Evolutionary conservation across 169 alveolate species (phyloP), one percentile per base, ranked within the genome.

Genomic region (Plasmodium inui): DNA sequence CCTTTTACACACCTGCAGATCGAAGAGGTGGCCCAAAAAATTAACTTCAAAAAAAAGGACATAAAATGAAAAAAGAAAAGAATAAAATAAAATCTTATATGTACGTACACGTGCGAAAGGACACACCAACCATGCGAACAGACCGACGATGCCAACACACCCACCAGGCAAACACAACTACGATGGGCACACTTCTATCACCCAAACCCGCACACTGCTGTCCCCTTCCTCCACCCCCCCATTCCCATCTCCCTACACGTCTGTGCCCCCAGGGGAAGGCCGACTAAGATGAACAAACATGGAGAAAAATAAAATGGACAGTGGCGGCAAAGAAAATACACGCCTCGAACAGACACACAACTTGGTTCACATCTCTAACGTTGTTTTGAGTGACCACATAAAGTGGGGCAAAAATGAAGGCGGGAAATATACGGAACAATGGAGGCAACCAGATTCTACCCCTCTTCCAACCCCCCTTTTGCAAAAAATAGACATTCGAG

Each of bases 361-460:
- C 3, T 26, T 81, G 32, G 39, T 81, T 46, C 89, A 81, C 76
- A 81, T 81, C 10, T 46, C 89, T 10, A 81, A 81, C 39, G 89
- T 81, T n/a, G 89, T 81, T 30, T 53, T 30, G 10, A 55, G n/a
- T 55, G 89, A 81, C 5, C 26, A 81, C 34, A 30, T 46, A 32
- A 55, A 81, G 19, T 26, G 39, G 10, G 37, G 5, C n/a, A 14
- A 17, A 46, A 81, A 19, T 50, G 89, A 55, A 55, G 55, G 2
- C 0, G 74, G 9, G 32, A 61, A 61, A 61, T n/a, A 17, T 61
- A 26, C 2, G 74, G 74, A 61, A 0, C 14, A 81, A 1, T 30
- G 12, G 8, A 81, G 17, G 8, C 53, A 55, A 55, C 89, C 9
- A 8, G 55, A 55, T 26, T 53, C 14, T 81, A 17, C 34, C 61